Percentiles rank a stretch among this genome's conserved stretches.
Evolutionary conservation across 2,329 filamentous ascomycete species (phyloP).

Genomic region (Neopestalotiopsis sp.): DNA sequence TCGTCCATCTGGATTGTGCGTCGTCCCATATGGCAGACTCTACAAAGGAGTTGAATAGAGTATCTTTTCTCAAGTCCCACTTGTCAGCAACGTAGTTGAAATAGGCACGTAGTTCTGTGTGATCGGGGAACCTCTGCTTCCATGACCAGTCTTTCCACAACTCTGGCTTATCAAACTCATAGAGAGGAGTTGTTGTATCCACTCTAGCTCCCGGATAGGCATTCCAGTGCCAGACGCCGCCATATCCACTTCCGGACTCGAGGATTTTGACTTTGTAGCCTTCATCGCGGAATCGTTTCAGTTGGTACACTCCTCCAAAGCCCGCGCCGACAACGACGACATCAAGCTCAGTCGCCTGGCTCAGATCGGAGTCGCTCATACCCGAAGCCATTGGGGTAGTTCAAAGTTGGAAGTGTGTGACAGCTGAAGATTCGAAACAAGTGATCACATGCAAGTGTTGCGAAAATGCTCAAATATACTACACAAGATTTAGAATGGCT

Average conservation of each 20-base stretch:
- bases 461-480: not conserved
- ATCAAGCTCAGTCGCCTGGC: conserved; percentile 31
- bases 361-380: too few relatives aligned
- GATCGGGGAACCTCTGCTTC: conserved; percentile 43
- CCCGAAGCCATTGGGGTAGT: not conserved
- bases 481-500: too few relatives aligned
- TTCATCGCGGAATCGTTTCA: conserved; percentile 41
- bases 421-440: not conserved
- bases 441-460: too few relatives aligned
- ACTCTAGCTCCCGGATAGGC: conserved; percentile 48
- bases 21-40: conserved; percentile 45
- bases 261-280: conserved; percentile 42
- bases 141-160: conserved; percentile 51
- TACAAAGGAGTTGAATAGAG: conserved; percentile 49
- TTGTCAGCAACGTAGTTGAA: conserved; percentile 51
- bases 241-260: conserved; percentile 42
- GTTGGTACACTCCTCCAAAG: conserved; percentile 38
- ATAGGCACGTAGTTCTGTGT: conserved; percentile 48
- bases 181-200: conserved; percentile 38
- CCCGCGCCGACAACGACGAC: conserved; percentile 45
- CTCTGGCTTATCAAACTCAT: conserved; percentile 41
- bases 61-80: conserved; percentile 47
- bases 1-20: conserved; percentile 43
- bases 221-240: conserved; percentile 51
- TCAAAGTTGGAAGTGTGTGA: not conserved